Conservation (phyloP, 225 moss, liverwort and hornwort species). For the Pseudoscleropodium purum region DNA sequence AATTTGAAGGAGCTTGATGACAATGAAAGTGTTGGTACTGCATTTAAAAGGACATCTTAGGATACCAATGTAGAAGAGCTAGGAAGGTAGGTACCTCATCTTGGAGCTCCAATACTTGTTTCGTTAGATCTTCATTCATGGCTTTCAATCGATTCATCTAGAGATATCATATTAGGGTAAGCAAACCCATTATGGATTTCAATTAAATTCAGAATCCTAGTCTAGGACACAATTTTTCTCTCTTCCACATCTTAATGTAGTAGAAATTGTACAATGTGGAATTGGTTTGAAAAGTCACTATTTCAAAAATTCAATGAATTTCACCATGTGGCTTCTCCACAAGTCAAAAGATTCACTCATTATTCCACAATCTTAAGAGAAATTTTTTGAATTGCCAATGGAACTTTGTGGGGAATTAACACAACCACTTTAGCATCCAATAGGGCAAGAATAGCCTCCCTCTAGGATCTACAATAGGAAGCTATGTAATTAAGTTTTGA, state of each 20-base stretch:
- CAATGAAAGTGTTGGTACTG: background rate
- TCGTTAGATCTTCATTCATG: constrained; percentile 32
- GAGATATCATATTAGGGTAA: background rate
- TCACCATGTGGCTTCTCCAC: background rate
- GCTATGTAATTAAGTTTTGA: background rate
- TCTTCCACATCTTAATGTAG: background rate
- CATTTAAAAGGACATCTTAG: background rate
- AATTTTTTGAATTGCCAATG: background rate
- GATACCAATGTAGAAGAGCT: background rate
- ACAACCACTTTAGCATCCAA: background rate
- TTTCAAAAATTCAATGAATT: background rate
- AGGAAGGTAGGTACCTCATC: constrained; percentile 9
- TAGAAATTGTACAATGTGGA: background rate
- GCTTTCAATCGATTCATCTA: constrained; percentile 29
- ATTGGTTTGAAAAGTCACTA: no score
- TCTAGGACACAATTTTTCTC: background rate
- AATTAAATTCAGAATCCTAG: accelerated
- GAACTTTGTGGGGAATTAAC: background rate
- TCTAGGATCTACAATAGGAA: background rate
- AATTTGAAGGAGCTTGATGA: background rate
- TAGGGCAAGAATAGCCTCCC: background rate
- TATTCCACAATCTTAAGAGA: background rate
- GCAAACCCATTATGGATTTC: background rate
- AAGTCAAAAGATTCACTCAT: background rate
- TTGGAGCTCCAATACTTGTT: constrained; percentile 30